phyloP scores from a whole-genome alignment of 2,329 filamentous ascomycete species.

The Sporothrix euskadiensis region DNA sequence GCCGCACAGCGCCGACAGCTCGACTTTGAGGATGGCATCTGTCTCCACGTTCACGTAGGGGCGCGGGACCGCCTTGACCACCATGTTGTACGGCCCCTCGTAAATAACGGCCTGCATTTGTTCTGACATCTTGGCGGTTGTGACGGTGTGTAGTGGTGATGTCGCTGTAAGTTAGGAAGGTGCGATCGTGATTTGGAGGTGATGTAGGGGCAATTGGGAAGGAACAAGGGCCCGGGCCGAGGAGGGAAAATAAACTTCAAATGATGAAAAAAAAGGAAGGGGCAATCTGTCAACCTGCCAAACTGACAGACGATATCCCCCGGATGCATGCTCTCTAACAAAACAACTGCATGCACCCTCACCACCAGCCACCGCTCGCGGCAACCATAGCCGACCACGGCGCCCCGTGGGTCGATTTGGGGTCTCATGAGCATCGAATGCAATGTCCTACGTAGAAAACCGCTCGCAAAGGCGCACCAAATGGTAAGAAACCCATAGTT shows the following conservation, averaged over 20 bases:
- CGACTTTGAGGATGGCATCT: conserved; percentile 25
- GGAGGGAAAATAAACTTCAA: neutral
- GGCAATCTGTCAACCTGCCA: neutral
- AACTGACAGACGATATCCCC: neutral
- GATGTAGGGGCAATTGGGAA: neutral
- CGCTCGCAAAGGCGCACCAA: neutral
- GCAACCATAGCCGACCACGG: neutral
- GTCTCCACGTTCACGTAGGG: neutral
- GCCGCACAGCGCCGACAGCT: conserved; percentile 20
- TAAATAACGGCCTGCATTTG: conserved; percentile 25
- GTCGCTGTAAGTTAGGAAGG: neutral
- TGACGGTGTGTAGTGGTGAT: neutral
- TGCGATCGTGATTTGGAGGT: neutral
- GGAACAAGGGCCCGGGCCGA: neutral
- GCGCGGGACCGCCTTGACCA: conserved; percentile 22
- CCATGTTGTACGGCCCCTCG: conserved; percentile 22
- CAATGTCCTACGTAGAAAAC: conserved; percentile 11
- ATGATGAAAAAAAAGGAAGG: neutral
- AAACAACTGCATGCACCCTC: neutral
- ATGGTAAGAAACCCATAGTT: neutral
- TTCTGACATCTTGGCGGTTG: neutral
- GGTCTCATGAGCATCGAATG: conserved; percentile 4
- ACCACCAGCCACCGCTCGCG: neutral
- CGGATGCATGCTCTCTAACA: neutral
- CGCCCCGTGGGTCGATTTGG: neutral